Percentiles rank a stretch among this genome's conserved stretches.
These are phyloP conservation scores for Amphichorda felina DNA, from an alignment of 2,329 filamentous ascomycete species.

Conservation along the genomic window DNA sequence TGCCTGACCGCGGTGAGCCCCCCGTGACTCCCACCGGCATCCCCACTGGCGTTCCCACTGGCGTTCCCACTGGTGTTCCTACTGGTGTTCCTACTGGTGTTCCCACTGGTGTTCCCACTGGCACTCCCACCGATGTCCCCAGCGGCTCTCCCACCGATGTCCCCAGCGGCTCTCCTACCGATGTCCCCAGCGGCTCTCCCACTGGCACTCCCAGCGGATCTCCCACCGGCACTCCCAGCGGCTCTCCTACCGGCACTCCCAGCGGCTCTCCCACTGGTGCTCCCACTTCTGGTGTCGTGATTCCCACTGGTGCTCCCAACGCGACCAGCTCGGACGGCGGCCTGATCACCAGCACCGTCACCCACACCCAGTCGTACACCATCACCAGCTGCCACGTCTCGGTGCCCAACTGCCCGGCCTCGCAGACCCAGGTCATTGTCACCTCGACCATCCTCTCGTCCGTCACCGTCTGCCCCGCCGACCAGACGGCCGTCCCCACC, in stretches of 20 bases:
- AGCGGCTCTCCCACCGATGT: neutral
- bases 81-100: too few relatives aligned
- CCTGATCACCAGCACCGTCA: constrained; percentile 11
- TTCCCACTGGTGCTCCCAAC: constrained; percentile 4
- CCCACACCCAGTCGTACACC: constrained; percentile 13
- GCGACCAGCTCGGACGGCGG: constrained; percentile 6
- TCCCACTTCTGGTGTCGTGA: neutral
- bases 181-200: neutral
- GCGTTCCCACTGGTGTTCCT: neutral
- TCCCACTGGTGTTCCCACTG: too few relatives aligned
- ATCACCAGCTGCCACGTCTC: constrained; percentile 23
- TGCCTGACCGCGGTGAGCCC: constrained; percentile 7
- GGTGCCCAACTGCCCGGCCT: constrained; percentile 25
- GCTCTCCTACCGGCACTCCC: neutral
- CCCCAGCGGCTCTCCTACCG: neutral
- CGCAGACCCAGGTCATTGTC: constrained; percentile 22
- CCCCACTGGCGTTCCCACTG: too few relatives aligned
- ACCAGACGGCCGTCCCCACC: constrained; percentile 6
- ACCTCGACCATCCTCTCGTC: constrained; percentile 10
- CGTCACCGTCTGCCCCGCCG: constrained; percentile 12
- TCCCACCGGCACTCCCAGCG: neutral
- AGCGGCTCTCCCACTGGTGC: neutral
- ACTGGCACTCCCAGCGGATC: neutral
- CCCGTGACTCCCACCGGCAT: neutral
- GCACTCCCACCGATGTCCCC: neutral